phyloP scores from a whole-genome alignment of 805 yeast species.

The Alloascoidea hylecoeti region DNA sequence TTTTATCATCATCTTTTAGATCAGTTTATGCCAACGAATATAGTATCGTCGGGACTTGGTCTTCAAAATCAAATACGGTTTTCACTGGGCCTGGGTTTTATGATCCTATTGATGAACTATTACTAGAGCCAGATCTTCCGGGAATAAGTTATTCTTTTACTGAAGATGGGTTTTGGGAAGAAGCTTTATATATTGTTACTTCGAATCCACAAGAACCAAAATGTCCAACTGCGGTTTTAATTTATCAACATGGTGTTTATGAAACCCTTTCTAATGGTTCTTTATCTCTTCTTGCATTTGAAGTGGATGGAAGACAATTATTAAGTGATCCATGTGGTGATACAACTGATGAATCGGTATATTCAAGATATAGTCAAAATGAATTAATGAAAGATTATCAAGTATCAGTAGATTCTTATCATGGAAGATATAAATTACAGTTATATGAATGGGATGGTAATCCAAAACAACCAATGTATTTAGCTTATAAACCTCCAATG shows the following conservation, averaged over 20 bases:
- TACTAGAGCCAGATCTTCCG: constrained; percentile 92
- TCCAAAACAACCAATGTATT: constrained; percentile 72
- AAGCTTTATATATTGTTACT: constrained; percentile 70
- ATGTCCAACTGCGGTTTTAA: constrained; percentile 74
- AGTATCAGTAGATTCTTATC: constrained; percentile 59
- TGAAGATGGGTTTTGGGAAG: constrained; percentile 81
- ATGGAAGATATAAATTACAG: constrained; percentile 69
- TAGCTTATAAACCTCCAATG: constrained; percentile 88
- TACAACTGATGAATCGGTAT: constrained; percentile 16
- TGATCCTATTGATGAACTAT: constrained; percentile 90
- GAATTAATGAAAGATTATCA: constrained; percentile 43
- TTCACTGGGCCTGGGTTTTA: constrained; percentile 94
- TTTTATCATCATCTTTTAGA: no score
- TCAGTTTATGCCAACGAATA: no score
- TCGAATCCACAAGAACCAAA: constrained; percentile 57
- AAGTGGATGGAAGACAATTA: constrained; percentile 86
- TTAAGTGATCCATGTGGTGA: constrained; percentile 75
- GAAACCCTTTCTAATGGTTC: constrained; percentile 50
- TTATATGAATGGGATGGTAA: constrained; percentile 50
- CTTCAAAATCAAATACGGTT: constrained; percentile 85
- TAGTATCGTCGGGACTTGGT: constrained; percentile 68
- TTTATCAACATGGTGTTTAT: constrained; percentile 84
- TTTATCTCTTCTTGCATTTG: constrained; percentile 55
- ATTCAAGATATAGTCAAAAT: constrained; percentile 59
- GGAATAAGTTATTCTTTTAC: constrained; percentile 92